Evolutionary conservation across 2,329 filamentous ascomycete species (phyloP), one percentile per base, ranked within the genome.

Genomic region (Thermoascus crustaceus): DNA sequence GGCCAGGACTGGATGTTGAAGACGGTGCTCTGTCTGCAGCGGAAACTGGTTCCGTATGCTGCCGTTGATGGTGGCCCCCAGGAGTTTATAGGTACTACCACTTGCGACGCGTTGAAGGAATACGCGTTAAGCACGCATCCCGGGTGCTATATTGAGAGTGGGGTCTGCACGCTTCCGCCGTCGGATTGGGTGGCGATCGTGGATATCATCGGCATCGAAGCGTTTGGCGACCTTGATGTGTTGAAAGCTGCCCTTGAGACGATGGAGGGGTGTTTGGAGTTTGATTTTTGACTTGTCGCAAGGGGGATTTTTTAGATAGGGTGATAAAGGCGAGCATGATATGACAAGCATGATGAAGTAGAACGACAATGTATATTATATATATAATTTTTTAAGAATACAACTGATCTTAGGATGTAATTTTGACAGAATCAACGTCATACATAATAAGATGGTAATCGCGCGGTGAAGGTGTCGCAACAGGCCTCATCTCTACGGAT

Each of bases 1-100:
- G 53, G 53, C 5, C 34, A 52, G 34, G 38, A 31, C 4, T 56
- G 53, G 53, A 41, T 52, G 18, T 46, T 41, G 7, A 41, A 44
- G 9, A 46, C 46, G 7, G 55, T 53, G 46, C 44, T 51, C 19
- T 56, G 53, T 32, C 41, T 56, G 16, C 52, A 56, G 30, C 33
- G 40, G 17, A 38, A 40, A 17, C 34, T 56, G 8, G 45, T 54
- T 3, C 47, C 49, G 3, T 47, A 46, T 25, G 13, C 32, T 11
- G 17, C 23, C 1, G 33, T 37, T 16, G 25, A 5, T 14, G 40
- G 34, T 7, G 41, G 43, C 10, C 30, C 36, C 24, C 27, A 42
- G 20, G 34, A 20, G 11, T n/a, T n/a, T n/a, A n/a, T n/a, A n/a
- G n/a, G n/a, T n/a, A n/a, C n/a, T n/a, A 32, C 38, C 7, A 44